Evolutionary conservation across 2,329 filamentous ascomycete genomes (phyloP).

Genomic region (Penicillium sp.): DNA sequence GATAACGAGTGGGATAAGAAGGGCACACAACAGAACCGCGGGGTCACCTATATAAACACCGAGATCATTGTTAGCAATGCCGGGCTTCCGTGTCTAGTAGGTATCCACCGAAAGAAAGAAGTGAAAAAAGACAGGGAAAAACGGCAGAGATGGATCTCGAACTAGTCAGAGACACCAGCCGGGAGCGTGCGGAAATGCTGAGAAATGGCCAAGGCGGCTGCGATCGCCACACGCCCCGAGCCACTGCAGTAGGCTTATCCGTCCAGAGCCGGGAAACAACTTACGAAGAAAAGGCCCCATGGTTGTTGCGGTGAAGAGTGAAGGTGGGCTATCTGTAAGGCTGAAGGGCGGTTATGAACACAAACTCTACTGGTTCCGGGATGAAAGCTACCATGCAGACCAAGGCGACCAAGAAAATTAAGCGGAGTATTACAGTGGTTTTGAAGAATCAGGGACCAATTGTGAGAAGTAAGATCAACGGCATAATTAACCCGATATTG

Average conservation of each 20-base stretch:
- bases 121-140: slow-evolving; percentile 3
- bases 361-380: background rate
- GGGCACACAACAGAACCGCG: slow-evolving; percentile 12
- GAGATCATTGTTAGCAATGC: slow-evolving; percentile 2
- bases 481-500: background rate
- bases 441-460: background rate
- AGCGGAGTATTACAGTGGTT: background rate
- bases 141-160: slow-evolving; percentile 5
- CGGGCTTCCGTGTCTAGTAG: slow-evolving; percentile 13
- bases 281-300: slow-evolving; percentile 28
- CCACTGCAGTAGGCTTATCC: slow-evolving; percentile 21
- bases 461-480: background rate
- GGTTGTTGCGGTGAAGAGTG: slow-evolving; percentile 11
- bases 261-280: slow-evolving; percentile 21
- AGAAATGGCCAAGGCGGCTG: slow-evolving; percentile 27
- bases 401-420: background rate
- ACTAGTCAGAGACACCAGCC: slow-evolving; percentile 21
- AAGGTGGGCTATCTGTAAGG: background rate
- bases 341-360: background rate
- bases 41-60: slow-evolving; percentile 16
- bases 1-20: slow-evolving; percentile 13
- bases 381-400: background rate
- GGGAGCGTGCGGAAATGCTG: slow-evolving; percentile 29
- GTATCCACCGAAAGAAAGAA: slow-evolving; percentile 5
- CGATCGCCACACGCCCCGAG: slow-evolving; percentile 13